Evolutionary conservation across 345 rosid genomes (phyloP), one percentile per base, ranked within the genome.

Genomic region (Geranium rotundifolium): DNA sequence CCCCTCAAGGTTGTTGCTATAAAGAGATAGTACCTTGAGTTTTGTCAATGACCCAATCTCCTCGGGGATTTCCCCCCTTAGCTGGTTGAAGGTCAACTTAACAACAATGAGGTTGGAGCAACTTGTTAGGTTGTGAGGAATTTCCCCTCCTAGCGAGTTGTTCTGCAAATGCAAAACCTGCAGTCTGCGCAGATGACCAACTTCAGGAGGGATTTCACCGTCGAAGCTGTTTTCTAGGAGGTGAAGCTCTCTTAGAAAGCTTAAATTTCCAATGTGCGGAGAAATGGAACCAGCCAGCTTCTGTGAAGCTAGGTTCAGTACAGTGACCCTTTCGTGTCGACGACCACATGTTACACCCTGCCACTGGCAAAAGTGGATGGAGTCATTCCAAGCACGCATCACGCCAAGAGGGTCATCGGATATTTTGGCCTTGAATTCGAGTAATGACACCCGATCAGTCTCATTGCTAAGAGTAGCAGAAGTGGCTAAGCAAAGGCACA

Each of bases 81-180:
- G 17, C 46, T 54, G 56, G 34, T 61, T 67, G 5, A 15, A 1
- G 6, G 8, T 7, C 31, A 67, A 20, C 2, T 0, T 6, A 16
- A 61, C 0, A 14, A 0, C 0, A 1, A 0, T n/a, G 19, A 67
- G 60, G 5, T 34, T 39, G 56, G 58, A 10, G 34, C 71, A 67
- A 18, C 59, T n/a, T 1, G 61, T 54, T 20, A 3, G 16, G 0
- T n/a, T 59, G 20, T 17, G 39, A 1, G 71, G 71, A 10, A 61
- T 54, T 2, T 17, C 19, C 0, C 71, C 71, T 0, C 0, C 0
- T 0, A 61, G 49, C 8, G 19, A 67, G 55, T 34, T 61, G 17
- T 61, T 31, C 7, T 0, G 0, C 7, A 67, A 2, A 0, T 0
- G 0, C 2, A 19, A 5, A 2, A 0, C 1, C 4, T 4, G 16